Conservation (phyloP, 139 green algal species). For the Closterium sp. region DNA sequence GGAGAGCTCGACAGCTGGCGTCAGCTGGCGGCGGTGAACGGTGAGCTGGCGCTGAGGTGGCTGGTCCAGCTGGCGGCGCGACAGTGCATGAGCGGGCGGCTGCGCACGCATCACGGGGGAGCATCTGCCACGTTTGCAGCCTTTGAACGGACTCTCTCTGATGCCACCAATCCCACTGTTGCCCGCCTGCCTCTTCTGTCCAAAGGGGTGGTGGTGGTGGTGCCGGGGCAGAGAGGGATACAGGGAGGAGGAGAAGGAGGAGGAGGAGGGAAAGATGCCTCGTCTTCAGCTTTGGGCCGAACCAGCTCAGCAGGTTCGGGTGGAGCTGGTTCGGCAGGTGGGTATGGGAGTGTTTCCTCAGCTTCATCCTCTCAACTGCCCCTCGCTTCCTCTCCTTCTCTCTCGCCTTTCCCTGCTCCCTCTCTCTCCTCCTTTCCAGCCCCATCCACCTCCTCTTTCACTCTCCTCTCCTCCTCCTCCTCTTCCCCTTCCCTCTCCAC, state of each 20-base stretch:
- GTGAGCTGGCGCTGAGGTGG: constrained; percentile 12
- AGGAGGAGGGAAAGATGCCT: not conserved
- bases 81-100: constrained; percentile 7
- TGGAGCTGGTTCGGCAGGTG: not conserved
- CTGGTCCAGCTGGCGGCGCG: constrained; percentile 27
- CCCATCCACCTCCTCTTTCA: not conserved
- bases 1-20: not conserved
- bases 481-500: not conserved
- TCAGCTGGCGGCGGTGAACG: constrained; percentile 6
- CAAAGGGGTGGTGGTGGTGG: not conserved
- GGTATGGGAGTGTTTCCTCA: not conserved
- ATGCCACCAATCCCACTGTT: constrained; percentile 4
- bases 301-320: not conserved
- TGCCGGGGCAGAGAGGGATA: not conserved
- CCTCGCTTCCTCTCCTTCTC: not conserved
- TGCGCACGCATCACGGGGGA: constrained; percentile 64
- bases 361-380: not conserved
- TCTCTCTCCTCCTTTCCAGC: not conserved
- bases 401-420: not conserved
- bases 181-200: constrained; percentile 1
- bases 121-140: constrained; percentile 69
- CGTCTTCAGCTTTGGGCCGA: not conserved
- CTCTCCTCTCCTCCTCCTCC: not conserved
- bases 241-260: no score
- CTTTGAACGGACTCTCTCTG: constrained; percentile 58